phyloP scores from a whole-genome alignment of 495 filamentous ascomycete species.

The Neurospora cerealis region DNA sequence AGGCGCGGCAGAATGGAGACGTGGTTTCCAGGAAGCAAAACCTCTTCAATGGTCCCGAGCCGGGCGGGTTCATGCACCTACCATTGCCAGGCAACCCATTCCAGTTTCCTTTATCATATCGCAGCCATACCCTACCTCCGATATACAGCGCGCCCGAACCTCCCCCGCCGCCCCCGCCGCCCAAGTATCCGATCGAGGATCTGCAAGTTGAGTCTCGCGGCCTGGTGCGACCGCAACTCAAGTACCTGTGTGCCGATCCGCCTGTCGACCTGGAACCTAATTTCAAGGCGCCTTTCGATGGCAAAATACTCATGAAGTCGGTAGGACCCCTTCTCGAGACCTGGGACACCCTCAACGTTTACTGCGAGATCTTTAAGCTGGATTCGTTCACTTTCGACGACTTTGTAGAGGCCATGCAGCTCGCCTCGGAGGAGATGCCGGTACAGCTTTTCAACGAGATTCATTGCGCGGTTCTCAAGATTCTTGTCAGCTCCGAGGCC shows the following conservation, averaged over 20 bases:
- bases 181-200: conserved; percentile 95
- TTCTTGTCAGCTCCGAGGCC: conserved; percentile 63
- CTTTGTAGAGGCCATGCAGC: conserved; percentile 78
- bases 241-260: conserved; percentile 60
- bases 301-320: conserved; percentile 66
- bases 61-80: conserved; percentile 24
- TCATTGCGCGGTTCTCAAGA: conserved; percentile 84
- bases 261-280: conserved; percentile 19
- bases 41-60: conserved; percentile 24
- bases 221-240: conserved; percentile 57
- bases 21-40: conserved; percentile 32
- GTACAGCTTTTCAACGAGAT: conserved; percentile 86
- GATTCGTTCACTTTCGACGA: conserved; percentile 98
- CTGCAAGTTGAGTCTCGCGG: conserved; percentile 61
- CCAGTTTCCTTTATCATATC: conserved; percentile 31
- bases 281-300: conserved; percentile 19
- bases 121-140: conserved; percentile 24
- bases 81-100: conserved; percentile 33
- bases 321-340: conserved; percentile 74
- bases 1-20: conserved; percentile 5
- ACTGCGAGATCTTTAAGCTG: conserved; percentile 82
- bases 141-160: conserved; percentile 31
- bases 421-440: conserved; percentile 63
- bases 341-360: conserved; percentile 95
- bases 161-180: conserved; percentile 62